Conservation (phyloP, 2,329 filamentous ascomycete genomes). For the Paracoccidioides lutzii region DNA sequence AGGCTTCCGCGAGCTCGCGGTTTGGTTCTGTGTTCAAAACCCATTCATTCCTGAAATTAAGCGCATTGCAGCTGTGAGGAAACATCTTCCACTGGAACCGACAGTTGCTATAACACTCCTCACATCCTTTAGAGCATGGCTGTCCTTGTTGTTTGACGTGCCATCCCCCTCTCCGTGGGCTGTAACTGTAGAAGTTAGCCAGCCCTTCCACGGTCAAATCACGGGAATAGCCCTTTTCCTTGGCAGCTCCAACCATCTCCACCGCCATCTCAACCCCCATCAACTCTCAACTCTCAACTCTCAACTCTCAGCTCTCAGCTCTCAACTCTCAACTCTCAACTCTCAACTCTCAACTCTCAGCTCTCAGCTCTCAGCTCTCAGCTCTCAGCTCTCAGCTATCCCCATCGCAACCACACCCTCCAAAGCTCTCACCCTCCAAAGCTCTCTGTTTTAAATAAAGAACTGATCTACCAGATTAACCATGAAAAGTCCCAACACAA, state of each 20-base stretch:
- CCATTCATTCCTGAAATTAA: background rate
- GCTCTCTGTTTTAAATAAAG: background rate
- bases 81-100: background rate
- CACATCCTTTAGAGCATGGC: background rate
- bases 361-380: background rate
- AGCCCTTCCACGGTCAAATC: no score
- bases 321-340: no score
- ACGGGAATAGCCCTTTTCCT: no score
- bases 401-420: background rate
- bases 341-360: no score
- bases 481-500: background rate
- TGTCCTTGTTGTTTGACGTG: no score
- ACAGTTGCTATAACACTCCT: background rate
- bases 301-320: no score
- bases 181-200: no score
- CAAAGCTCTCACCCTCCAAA: no score
- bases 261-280: no score
- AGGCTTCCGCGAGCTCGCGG: background rate
- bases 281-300: no score
- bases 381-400: background rate
- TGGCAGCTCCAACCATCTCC: no score
- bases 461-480: background rate
- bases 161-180: no score
- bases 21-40: background rate
- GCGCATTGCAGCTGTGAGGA: background rate